A percentile compares a stretch with the other conserved stretches of the same genome.
Evolutionary conservation across 2,329 filamentous ascomycete species (phyloP).

Genomic region (Diaporthe eres): DNA sequence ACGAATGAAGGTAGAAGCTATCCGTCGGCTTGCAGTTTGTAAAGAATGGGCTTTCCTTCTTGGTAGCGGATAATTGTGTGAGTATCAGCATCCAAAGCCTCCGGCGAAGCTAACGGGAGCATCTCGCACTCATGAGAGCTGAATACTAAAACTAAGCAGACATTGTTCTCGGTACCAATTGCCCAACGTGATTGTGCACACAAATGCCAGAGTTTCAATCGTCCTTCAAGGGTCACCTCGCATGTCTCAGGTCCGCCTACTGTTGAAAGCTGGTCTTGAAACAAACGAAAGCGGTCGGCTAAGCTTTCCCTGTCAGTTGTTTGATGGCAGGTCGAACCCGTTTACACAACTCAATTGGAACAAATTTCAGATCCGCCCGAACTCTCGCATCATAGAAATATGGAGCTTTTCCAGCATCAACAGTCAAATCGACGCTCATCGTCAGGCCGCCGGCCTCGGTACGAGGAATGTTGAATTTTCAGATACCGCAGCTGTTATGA

Average conservation of each 20-base stretch:
- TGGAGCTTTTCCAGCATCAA: neutral
- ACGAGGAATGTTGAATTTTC: too few relatives aligned
- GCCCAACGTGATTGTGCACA: neutral
- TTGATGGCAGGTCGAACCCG: conserved; percentile 5
- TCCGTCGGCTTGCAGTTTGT: neutral
- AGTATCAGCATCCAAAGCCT: neutral
- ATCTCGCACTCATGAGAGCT: neutral
- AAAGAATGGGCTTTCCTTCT: neutral
- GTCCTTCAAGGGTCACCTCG: conserved; percentile 25
- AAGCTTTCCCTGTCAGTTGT: conserved; percentile 17
- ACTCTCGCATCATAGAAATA: neutral
- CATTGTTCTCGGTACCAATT: neutral
- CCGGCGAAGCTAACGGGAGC: neutral
- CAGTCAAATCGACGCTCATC: too few relatives aligned
- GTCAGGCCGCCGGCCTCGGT: neutral
- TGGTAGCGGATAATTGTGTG: neutral
- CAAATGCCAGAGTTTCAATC: conserved; percentile 14
- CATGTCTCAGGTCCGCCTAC: conserved; percentile 31
- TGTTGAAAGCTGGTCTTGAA: conserved; percentile 21
- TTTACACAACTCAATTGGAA: conserved; percentile 1
- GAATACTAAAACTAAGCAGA: neutral
- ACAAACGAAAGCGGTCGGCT: conserved; percentile 31
- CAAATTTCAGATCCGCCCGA: neutral
- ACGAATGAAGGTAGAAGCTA: too few relatives aligned
- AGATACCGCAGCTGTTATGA: neutral